Evolutionary conservation across 169 alveolate genomes (phyloP), one percentile per base, ranked within the genome.

Genomic region (Cytauxzoon felis): DNA sequence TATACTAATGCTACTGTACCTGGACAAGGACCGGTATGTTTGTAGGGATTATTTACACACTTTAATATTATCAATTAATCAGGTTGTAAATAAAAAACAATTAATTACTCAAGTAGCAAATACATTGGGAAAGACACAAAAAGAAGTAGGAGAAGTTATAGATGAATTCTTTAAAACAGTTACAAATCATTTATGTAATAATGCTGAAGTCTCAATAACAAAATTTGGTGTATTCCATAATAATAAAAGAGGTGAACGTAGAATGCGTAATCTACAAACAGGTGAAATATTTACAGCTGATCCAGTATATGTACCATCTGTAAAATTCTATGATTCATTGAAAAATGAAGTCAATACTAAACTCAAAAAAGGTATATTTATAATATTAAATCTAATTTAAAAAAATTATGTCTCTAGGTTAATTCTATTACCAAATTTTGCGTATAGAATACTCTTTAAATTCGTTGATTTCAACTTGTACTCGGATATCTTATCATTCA

Each of bases 191-290:
- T 27, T 76, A 5, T 49, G 72, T 3, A 63, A 64, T 6, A 59
- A 76, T 59, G 40, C 62, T 36, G 75, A 76, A 23, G 78, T 76
- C 29, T 52, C 63, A 21, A 32, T 76, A 47, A 41, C 86, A 52
- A 76, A 64, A 45, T 76, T 76, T 26, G 86, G 86, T 5, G 57
- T 76, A 27, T 76, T 76, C 66, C 58, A 64, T 64, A 76, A 76
- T 68, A 42, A 63, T 24, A 33, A 66, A 23, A 56, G 86, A 18
- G 86, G 86, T 0, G 76, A 63, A 8, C 79, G 86, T 0, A 56
- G 33, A 30, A 76, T 76, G 86, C 56, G 67, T 59, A 76, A 76
- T 48, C 59, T 76, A 11, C 80, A 76, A 30, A 76, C 86, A 6
- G 86, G 86, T 1, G 75, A 76, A 30, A 64, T 65, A 45, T 76